phyloP scores from a whole-genome alignment of 306 rosid genomes.

The Canavalia ensiformis region DNA sequence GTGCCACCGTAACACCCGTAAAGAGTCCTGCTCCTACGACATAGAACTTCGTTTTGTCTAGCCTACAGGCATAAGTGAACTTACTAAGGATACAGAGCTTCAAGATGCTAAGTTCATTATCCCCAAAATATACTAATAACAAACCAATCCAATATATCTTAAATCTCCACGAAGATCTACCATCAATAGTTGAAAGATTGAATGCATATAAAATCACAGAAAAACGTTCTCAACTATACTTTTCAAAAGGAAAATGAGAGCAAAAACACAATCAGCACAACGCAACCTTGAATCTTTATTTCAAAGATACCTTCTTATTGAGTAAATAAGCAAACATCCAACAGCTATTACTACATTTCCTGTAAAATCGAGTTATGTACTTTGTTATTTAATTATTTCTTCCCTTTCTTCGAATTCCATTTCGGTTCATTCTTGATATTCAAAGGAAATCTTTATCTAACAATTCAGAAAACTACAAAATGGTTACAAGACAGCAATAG shows the following conservation, averaged over 20 bases:
- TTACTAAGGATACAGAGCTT: slow-evolving; percentile 31
- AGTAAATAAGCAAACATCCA: not conserved
- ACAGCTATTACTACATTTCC: not conserved
- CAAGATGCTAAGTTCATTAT: slow-evolving; percentile 25
- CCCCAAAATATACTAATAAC: not conserved
- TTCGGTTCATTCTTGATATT: not conserved
- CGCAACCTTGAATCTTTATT: slow-evolving; percentile 25
- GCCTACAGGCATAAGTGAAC: slow-evolving; percentile 65
- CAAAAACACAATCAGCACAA: not conserved
- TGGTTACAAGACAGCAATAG: not conserved
- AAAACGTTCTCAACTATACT: not conserved
- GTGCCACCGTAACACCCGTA: slow-evolving; percentile 84
- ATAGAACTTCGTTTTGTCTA: slow-evolving; percentile 84
- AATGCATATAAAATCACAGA: not conserved
- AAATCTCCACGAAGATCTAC: not conserved
- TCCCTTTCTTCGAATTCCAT: not conserved
- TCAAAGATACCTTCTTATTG: slow-evolving; percentile 4
- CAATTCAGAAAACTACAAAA: not conserved
- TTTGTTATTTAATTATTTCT: too few relatives aligned
- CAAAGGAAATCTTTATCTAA: not conserved
- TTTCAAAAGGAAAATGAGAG: not conserved
- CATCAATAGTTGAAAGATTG: not conserved
- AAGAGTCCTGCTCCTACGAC: slow-evolving; percentile 90
- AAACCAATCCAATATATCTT: slow-evolving; percentile 10
- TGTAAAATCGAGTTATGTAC: too few relatives aligned